phyloP scores from a whole-genome alignment of 306 rosid genomes.

The Trifolium fragiferum region DNA sequence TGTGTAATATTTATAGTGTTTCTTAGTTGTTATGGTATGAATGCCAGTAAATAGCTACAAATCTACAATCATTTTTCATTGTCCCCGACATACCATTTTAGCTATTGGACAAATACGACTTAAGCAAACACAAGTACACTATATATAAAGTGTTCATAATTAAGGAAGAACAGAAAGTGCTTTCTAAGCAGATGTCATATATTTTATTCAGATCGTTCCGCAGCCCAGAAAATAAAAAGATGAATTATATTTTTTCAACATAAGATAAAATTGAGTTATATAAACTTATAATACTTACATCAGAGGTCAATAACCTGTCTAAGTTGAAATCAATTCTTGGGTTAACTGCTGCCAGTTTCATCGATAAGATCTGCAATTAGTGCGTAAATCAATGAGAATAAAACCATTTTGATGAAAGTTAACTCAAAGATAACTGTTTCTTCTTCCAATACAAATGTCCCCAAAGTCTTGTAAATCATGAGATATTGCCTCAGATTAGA shows the following conservation, averaged over 20 bases:
- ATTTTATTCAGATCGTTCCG: slow-evolving; percentile 31
- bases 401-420: slow-evolving; percentile 38
- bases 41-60: slow-evolving; percentile 25
- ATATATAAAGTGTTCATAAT: slow-evolving; percentile 1
- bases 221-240: neutral
- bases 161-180: slow-evolving; percentile 14
- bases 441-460: slow-evolving; percentile 1
- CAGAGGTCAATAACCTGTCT: slow-evolving; percentile 72
- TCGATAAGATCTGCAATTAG: slow-evolving; percentile 80
- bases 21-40: slow-evolving; percentile 30
- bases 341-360: slow-evolving; percentile 90
- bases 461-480: neutral
- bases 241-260: neutral
- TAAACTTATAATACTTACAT: slow-evolving; percentile 58
- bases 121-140: slow-evolving; percentile 23
- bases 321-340: slow-evolving; percentile 86
- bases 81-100: slow-evolving; percentile 24
- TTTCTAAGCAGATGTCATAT: slow-evolving; percentile 18
- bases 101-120: slow-evolving; percentile 31
- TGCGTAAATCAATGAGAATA: slow-evolving; percentile 36
- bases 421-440: slow-evolving; percentile 21
- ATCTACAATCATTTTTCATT: slow-evolving; percentile 29
- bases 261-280: neutral
- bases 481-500: slow-evolving; percentile 5
- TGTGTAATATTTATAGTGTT: slow-evolving; percentile 13